A percentile compares a stretch with the other conserved stretches of the same genome.
phyloP scores from a whole-genome alignment of 176 grass and related monocot genomes.

The Guadua angustifolia region DNA sequence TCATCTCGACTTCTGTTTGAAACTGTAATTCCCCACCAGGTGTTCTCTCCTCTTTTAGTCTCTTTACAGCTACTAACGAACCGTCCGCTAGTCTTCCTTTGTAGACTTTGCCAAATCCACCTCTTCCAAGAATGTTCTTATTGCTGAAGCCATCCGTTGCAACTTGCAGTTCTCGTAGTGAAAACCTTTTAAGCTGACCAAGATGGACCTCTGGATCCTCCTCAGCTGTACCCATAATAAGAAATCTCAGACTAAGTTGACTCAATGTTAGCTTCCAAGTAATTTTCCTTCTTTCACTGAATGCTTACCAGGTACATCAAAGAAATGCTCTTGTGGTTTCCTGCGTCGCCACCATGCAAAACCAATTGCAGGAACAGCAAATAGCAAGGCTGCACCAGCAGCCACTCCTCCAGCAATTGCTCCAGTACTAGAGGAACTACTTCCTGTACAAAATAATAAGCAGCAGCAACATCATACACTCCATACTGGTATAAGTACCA shows the following conservation, averaged over 20 bases:
- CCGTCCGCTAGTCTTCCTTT: constrained; percentile 84
- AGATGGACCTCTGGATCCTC: constrained; percentile 91
- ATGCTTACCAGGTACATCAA: constrained; percentile 78
- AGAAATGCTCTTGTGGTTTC: constrained; percentile 89
- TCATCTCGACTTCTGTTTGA: constrained; percentile 93
- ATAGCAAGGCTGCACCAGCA: constrained; percentile 84
- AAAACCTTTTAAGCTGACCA: constrained; percentile 87
- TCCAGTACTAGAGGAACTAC: constrained; percentile 84
- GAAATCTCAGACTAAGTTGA: constrained; percentile 37
- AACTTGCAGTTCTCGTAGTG: constrained; percentile 78
- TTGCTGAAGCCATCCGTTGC: constrained; percentile 79
- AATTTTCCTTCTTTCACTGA: constrained; percentile 19
- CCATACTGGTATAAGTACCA: background rate
- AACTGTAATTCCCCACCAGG: constrained; percentile 86
- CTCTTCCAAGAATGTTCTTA: constrained; percentile 87
- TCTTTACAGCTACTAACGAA: constrained; percentile 83
- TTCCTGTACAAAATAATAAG: constrained; percentile 54
- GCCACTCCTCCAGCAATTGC: constrained; percentile 89
- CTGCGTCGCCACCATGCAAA: constrained; percentile 79
- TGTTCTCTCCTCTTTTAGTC: constrained; percentile 82
- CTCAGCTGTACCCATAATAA: constrained; percentile 58
- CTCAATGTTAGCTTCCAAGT: constrained; percentile 31
- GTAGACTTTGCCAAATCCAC: constrained; percentile 90
- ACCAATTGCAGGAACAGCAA: constrained; percentile 80
- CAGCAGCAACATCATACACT: constrained; percentile 32